Evolutionary conservation across 2,329 filamentous ascomycete genomes (phyloP).

Genomic region (Xenoacremonium recifei): DNA sequence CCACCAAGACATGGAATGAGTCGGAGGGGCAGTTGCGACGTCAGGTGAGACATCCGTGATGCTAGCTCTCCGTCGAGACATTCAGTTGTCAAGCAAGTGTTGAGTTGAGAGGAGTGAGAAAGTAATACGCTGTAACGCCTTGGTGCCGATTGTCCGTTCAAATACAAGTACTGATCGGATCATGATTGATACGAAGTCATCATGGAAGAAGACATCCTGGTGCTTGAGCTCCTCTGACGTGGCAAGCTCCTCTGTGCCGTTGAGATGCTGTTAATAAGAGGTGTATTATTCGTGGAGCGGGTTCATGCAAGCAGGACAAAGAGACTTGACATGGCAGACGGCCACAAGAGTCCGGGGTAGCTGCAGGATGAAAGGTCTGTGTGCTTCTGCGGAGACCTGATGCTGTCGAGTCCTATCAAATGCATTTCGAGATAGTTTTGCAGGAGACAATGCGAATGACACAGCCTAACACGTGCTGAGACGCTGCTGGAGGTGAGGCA

Average conservation of each 20-base stretch:
- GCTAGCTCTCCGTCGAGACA: too few relatives aligned
- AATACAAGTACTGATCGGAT: too few relatives aligned
- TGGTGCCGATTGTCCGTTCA: too few relatives aligned
- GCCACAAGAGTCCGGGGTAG: not conserved
- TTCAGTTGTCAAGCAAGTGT: too few relatives aligned
- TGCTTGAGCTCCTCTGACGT: not conserved
- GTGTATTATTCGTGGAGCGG: not conserved
- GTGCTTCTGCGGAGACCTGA: too few relatives aligned
- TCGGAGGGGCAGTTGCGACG: not conserved
- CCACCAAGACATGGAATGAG: too few relatives aligned
- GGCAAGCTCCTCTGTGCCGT: not conserved
- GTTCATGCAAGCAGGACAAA: conserved; percentile 1
- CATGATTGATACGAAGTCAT: too few relatives aligned
- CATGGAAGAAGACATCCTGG: too few relatives aligned
- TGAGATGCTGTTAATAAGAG: not conserved
- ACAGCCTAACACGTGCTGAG: conserved; percentile 1
- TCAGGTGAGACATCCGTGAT: not conserved
- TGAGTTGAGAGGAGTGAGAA: too few relatives aligned
- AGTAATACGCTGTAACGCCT: too few relatives aligned
- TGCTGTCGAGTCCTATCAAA: not conserved
- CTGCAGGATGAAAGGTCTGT: not conserved
- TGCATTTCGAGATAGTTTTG: not conserved
- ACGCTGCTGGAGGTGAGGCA: too few relatives aligned
- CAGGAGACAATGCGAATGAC: not conserved
- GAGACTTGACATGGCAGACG: not conserved